Percentiles rank a stretch among this genome's conserved stretches.
phyloP scores from a whole-genome alignment of 352 stramenopile species.

The Globisporangium acanthophoron region DNA sequence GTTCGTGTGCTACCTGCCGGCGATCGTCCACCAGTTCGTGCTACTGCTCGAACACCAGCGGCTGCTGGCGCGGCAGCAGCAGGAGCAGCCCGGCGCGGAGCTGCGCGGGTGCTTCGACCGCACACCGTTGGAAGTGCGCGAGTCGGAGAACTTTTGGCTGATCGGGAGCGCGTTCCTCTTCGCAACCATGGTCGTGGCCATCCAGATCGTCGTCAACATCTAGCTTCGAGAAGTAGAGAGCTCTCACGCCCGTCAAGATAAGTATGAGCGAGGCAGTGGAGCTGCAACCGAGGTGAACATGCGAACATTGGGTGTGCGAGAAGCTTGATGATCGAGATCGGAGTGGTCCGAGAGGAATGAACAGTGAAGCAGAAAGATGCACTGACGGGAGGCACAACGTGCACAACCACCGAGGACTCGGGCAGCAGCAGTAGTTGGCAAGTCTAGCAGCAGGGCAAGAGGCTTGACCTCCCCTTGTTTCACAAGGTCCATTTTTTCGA shows the following conservation, averaged over 20 bases:
- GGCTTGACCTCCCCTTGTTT: too few species aligned
- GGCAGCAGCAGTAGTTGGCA: too few species aligned
- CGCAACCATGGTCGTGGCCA: conserved; percentile 45
- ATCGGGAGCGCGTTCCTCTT: conserved; percentile 49
- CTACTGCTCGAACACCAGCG: conserved; percentile 11
- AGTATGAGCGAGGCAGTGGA: not conserved
- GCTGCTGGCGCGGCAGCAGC: not conserved
- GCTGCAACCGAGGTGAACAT: too few species aligned
- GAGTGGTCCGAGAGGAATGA: too few species aligned
- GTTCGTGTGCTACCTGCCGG: conserved; percentile 41
- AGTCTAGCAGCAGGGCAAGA: too few species aligned
- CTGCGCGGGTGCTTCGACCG: conserved; percentile 28
- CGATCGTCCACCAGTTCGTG: conserved; percentile 17
- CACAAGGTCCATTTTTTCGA: too few species aligned
- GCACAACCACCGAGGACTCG: too few species aligned
- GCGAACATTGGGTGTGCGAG: too few species aligned
- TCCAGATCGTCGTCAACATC: conserved; percentile 66
- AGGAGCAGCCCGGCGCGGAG: not conserved
- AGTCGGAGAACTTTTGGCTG: conserved; percentile 58
- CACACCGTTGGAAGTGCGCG: conserved; percentile 40
- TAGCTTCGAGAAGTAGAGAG: conserved; percentile 8
- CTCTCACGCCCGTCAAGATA: too few species aligned
- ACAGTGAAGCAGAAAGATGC: too few species aligned
- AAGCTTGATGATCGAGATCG: too few species aligned
- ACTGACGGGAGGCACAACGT: too few species aligned